These are phyloP conservation scores for Phialocephala subalpina DNA, from an alignment of 2,329 filamentous ascomycete genomes.

Conservation along the genomic window DNA sequence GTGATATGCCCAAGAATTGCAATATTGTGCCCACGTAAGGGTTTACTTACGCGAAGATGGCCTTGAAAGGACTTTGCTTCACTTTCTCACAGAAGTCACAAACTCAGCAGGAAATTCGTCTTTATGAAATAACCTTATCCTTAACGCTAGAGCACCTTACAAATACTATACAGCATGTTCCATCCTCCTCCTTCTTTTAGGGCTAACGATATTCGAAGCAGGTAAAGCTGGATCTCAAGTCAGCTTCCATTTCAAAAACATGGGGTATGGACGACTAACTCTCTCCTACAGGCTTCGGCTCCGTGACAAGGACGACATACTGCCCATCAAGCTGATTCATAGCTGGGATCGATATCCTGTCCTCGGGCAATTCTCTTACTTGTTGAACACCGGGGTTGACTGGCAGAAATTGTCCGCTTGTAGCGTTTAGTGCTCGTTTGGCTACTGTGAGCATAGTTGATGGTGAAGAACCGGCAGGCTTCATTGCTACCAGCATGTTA, in stretches of 20 bases:
- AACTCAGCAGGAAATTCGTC: not conserved
- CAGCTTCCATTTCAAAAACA: not conserved
- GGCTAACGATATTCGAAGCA: not conserved
- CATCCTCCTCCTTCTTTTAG: not conserved
- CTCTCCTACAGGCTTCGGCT: slow-evolving; percentile 23
- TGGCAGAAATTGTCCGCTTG: slow-evolving; percentile 25
- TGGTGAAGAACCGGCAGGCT: slow-evolving; percentile 24
- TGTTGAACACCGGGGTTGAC: slow-evolving; percentile 21
- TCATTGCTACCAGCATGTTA: slow-evolving; percentile 31
- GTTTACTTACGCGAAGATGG: too few relatives aligned
- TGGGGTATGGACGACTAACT: slow-evolving; percentile 23
- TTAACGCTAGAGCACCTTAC: not conserved
- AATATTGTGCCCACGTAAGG: too few relatives aligned
- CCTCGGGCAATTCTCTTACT: slow-evolving; percentile 29
- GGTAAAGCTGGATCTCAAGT: not conserved
- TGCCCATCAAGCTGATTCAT: slow-evolving; percentile 32
- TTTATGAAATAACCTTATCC: not conserved
- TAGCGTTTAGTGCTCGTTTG: slow-evolving; percentile 32
- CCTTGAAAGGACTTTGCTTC: too few relatives aligned
- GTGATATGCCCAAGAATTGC: too few relatives aligned
- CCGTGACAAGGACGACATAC: slow-evolving; percentile 29
- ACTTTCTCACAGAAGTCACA: not conserved
- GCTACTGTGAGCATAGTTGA: slow-evolving; percentile 32
- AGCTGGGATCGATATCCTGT: slow-evolving; percentile 25
- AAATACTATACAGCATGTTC: not conserved